Evolutionary conservation across 768 basidiomycete genomes (phyloP).

Genomic region (Hericium coralloides): DNA sequence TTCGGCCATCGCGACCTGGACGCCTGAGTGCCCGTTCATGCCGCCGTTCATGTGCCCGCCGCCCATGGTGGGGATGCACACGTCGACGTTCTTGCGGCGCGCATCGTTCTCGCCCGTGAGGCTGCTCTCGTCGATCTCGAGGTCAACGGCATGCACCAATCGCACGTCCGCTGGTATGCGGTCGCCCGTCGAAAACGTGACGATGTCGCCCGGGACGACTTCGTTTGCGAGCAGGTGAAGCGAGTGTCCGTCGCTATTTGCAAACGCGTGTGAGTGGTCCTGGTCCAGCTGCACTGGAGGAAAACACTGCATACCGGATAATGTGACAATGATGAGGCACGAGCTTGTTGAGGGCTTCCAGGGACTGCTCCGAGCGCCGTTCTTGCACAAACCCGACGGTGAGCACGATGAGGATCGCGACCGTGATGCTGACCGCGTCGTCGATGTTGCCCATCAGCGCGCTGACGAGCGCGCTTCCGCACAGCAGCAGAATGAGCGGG

Average conservation of each 20-base stretch:
- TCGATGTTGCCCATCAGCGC: constrained; percentile 93
- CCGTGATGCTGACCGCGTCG: constrained; percentile 87
- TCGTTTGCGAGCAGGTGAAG: constrained; percentile 89
- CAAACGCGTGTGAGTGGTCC: constrained; percentile 9
- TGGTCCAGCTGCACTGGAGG: background rate
- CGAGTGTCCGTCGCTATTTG: constrained; percentile 45
- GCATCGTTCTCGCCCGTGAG: constrained; percentile 89
- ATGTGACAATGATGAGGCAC: constrained; percentile 96
- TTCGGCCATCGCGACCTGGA: constrained; percentile 64
- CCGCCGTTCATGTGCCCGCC: constrained; percentile 14
- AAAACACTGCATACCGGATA: constrained; percentile 33
- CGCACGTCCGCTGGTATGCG: constrained; percentile 92
- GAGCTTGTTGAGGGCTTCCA: constrained; percentile 93
- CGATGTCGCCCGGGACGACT: constrained; percentile 91
- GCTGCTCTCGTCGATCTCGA: constrained; percentile 94
- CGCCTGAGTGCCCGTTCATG: constrained; percentile 19
- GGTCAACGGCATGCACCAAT: constrained; percentile 67
- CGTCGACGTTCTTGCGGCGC: constrained; percentile 54
- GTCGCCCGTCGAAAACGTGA: constrained; percentile 85
- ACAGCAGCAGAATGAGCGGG: constrained; percentile 82
- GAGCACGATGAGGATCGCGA: constrained; percentile 88
- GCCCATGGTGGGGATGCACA: constrained; percentile 37
- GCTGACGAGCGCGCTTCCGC: constrained; percentile 84
- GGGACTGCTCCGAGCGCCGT: constrained; percentile 85
- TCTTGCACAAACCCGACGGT: constrained; percentile 98